phyloP scores from a whole-genome alignment of 2,329 filamentous ascomycete species.

The Triangularia verruculosa region DNA sequence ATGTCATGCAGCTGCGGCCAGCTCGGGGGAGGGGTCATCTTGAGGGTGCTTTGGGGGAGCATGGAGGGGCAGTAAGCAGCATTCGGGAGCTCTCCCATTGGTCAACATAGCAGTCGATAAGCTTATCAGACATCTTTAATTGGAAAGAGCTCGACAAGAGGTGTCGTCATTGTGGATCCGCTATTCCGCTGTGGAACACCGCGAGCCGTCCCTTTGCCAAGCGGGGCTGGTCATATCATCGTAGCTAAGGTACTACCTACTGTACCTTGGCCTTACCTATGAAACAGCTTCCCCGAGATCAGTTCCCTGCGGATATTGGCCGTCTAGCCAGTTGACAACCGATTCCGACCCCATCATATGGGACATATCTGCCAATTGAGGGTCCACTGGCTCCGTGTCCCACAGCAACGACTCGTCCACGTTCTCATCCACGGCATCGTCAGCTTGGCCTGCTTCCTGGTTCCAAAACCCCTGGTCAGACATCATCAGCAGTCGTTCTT shows the following conservation, averaged over 20 bases:
- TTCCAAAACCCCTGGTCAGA: background rate
- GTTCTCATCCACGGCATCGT: background rate
- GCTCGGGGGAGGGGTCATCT: background rate
- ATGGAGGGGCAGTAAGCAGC: constrained; percentile 2
- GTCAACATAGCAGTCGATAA: constrained; percentile 5
- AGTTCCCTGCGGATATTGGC: background rate
- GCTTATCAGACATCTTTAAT: constrained; percentile 3
- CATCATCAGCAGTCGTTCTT: background rate
- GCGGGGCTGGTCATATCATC: background rate
- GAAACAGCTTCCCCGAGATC: background rate
- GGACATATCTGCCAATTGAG: background rate
- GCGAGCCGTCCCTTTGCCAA: background rate
- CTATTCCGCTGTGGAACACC: background rate
- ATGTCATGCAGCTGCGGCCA: constrained; percentile 1
- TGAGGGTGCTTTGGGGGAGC: background rate
- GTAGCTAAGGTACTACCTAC: background rate
- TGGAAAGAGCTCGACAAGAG: background rate
- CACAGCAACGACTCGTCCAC: background rate
- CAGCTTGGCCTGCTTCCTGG: background rate
- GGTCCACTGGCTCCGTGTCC: background rate
- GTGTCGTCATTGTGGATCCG: constrained; percentile 19
- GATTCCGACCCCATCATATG: background rate
- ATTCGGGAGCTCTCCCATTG: constrained; percentile 13
- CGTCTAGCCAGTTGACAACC: background rate
- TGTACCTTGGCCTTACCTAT: background rate